A percentile compares a stretch with the other conserved stretches of the same genome.
phyloP scores from a whole-genome alignment of 768 basidiomycete species.

The Scleroderma citrinum region DNA sequence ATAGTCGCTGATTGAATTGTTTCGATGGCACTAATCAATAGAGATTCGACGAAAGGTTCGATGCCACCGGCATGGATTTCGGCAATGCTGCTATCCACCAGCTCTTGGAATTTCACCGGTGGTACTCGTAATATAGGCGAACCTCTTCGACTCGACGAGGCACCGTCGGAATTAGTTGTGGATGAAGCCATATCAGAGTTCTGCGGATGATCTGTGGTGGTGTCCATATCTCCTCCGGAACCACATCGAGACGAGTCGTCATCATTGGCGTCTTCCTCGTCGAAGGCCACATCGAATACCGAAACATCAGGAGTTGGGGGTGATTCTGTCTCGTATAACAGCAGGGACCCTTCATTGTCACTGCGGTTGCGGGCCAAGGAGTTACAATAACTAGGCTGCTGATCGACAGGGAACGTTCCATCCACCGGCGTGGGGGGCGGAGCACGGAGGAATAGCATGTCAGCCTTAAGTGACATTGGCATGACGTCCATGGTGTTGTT shows the following conservation, averaged over 20 bases:
- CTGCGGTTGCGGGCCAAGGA: neutral
- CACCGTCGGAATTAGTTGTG: constrained; percentile 10
- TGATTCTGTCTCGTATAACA: constrained; percentile 1
- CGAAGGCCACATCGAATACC: neutral
- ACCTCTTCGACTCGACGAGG: neutral
- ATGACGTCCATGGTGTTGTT: constrained; percentile 12
- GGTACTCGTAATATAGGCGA: constrained; percentile 2
- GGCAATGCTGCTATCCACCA: constrained; percentile 2
- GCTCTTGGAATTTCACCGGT: constrained; percentile 8
- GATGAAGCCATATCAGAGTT: neutral
- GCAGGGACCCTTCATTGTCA: constrained; percentile 1
- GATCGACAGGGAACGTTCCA: constrained; percentile 2
- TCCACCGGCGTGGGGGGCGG: constrained; percentile 19
- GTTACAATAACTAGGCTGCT: neutral
- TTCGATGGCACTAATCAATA: constrained; percentile 4
- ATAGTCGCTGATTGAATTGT: neutral
- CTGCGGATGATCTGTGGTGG: neutral
- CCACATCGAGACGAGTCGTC: neutral
- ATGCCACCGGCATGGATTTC: neutral
- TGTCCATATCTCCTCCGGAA: neutral
- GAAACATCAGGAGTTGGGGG: constrained; percentile 1
- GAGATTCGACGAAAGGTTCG: constrained; percentile 1
- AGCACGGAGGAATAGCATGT: constrained; percentile 1
- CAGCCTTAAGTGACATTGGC: constrained; percentile 6
- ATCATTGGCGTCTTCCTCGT: neutral